Conservation (phyloP, 2,329 filamentous ascomycete genomes). For the Diaporthe sp. region DNA sequence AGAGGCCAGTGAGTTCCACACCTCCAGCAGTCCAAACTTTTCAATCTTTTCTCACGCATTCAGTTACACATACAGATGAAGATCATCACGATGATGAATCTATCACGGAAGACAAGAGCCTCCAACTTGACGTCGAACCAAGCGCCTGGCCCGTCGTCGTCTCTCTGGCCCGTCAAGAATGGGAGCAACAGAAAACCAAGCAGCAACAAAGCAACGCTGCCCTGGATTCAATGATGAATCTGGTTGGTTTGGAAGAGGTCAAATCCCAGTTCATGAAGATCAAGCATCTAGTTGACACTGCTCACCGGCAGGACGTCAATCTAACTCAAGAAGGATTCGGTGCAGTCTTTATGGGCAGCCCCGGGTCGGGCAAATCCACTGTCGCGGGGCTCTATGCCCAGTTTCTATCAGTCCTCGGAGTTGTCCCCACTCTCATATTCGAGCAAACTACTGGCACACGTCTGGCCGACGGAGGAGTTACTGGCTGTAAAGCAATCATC, state of each 20-base stretch:
- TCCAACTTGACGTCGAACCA: background rate
- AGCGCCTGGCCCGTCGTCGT: background rate
- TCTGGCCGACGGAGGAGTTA: background rate
- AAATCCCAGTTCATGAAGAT: constrained; percentile 1
- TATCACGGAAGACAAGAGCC: background rate
- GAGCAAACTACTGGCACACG: background rate
- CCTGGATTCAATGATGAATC: background rate
- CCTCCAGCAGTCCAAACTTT: background rate
- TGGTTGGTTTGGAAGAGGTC: background rate
- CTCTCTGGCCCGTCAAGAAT: background rate
- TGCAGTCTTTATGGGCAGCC: background rate
- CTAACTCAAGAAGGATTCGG: background rate
- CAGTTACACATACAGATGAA: background rate
- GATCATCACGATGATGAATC: background rate
- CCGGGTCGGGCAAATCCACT: background rate
- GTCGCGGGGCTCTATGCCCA: background rate
- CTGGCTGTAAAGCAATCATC: background rate
- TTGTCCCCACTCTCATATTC: background rate
- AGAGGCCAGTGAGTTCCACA: background rate
- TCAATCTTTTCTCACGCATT: background rate
- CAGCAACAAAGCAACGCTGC: background rate
- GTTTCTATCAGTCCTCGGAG: background rate
- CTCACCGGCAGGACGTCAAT: background rate
- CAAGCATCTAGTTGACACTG: background rate
- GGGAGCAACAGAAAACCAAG: background rate